A percentile compares a stretch with the other conserved stretches of the same genome.
Conservation (phyloP, 2,329 filamentous ascomycete species). For the Pseudogymnoascus sp. region DNA sequence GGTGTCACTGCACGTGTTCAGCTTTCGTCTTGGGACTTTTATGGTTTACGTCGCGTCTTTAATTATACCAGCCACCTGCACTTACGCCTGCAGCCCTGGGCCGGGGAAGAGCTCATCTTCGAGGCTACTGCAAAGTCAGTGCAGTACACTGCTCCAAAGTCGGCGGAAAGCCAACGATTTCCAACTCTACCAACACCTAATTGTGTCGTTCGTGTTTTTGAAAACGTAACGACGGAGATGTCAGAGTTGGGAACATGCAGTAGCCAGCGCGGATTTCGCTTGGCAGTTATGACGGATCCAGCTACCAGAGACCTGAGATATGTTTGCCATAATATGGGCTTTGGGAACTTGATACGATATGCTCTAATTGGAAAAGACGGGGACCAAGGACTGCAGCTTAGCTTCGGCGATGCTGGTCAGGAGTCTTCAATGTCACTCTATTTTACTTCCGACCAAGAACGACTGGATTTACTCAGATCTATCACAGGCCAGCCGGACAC, state of each 20-base stretch:
- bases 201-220: slow-evolving; percentile 66
- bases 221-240: slow-evolving; percentile 55
- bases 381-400: slow-evolving; percentile 58
- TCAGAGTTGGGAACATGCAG: slow-evolving; percentile 62
- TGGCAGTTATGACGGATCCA: slow-evolving; percentile 67
- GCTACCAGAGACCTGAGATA: slow-evolving; percentile 67
- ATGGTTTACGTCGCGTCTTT: slow-evolving; percentile 69
- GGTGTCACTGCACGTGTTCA: slow-evolving; percentile 64
- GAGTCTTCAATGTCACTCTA: slow-evolving; percentile 62
- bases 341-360: slow-evolving; percentile 63
- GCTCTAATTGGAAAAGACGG: slow-evolving; percentile 65
- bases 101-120: slow-evolving; percentile 61
- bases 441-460: slow-evolving; percentile 61
- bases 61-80: slow-evolving; percentile 73
- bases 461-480: slow-evolving; percentile 60
- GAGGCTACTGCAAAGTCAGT: slow-evolving; percentile 61
- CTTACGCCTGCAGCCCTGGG: slow-evolving; percentile 56
- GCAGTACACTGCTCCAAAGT: slow-evolving; percentile 66
- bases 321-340: slow-evolving; percentile 59
- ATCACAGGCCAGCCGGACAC: slow-evolving; percentile 46
- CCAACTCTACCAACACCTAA: slow-evolving; percentile 63
- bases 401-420: slow-evolving; percentile 37
- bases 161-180: slow-evolving; percentile 55
- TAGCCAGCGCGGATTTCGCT: slow-evolving; percentile 66
- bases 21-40: slow-evolving; percentile 66